Evolutionary conservation across 179 eudicot genomes (phyloP).

Genomic region (Spergularia azorica): DNA sequence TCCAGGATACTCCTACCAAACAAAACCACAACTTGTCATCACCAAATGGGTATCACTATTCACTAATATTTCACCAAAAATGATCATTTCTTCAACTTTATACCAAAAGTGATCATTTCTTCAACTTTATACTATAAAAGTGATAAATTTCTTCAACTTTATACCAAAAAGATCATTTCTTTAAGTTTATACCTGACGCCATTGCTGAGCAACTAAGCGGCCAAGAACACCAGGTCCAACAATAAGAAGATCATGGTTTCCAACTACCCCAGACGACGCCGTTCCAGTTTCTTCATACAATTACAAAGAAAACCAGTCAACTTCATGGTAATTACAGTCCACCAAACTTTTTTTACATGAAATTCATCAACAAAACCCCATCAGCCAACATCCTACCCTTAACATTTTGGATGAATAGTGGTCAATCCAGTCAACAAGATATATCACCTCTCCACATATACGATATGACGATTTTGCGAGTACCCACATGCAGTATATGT

Average conservation of each 20-base stretch:
- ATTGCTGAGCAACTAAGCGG: constrained; percentile 74
- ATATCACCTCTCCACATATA: too few relatives aligned
- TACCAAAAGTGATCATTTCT: too few relatives aligned
- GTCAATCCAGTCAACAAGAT: too few relatives aligned
- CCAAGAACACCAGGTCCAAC: constrained; percentile 97
- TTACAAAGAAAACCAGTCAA: neutral
- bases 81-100: neutral
- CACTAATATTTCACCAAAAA: neutral
- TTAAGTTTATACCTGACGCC: constrained; percentile 55
- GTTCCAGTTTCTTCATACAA: constrained; percentile 29
- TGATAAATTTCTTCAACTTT: too few relatives aligned
- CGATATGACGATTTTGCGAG: too few relatives aligned
- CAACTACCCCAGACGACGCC: constrained; percentile 36
- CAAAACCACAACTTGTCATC: neutral
- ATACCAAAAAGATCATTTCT: too few relatives aligned
- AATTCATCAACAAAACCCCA: too few relatives aligned
- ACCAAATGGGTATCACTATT: neutral
- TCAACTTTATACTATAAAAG: neutral
- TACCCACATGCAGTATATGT: too few relatives aligned
- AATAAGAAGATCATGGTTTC: constrained; percentile 67
- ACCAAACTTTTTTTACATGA: too few relatives aligned
- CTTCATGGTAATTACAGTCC: too few relatives aligned
- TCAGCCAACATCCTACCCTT: too few relatives aligned
- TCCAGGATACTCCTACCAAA: constrained; percentile 59
- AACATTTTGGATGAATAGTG: too few relatives aligned